Evolutionary conservation across 2,329 filamentous ascomycete species (phyloP), one percentile per base, ranked within the genome.

Genomic region (Penicillium sp.): DNA sequence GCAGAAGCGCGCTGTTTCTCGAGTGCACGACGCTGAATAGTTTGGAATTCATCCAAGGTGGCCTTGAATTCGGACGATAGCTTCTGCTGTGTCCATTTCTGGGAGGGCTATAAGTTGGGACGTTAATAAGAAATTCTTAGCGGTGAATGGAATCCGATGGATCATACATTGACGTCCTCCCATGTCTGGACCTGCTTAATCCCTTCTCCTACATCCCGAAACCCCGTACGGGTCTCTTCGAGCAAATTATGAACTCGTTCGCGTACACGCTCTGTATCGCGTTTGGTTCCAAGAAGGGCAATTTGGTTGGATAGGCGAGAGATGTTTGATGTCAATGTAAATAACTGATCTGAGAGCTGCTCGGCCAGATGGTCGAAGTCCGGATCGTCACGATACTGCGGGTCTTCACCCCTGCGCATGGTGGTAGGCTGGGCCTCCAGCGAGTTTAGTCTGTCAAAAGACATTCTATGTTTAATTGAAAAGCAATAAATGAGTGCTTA

Each of bases 71-170:
- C 93, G 70, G 91, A 90, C 61, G 91, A 93, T 35, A 99, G 84
- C 75, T 97, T 97, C 67, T 93, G 90, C 70, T 97, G 93, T 23
- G 92, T 94, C 80, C 96, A 97, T 77, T 93, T 96, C 81, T 99
- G 94, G 54, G 91, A 90, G 60, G 93, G 91, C 91, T 96, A 59
- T 43, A 48, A 23, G 31, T 4, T 25, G 35, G 6, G 42, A 23
- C 7, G 47, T 61, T 44, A 57, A 57, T 68, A 62, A 66, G 57
- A 29, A 21, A 39, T 45, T 19, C 2, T 8, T 3, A 1, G 8
- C 4, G 29, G 31, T 4, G 39, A 4, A 19, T 38, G 35, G 6
- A 42, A 49, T 23, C 53, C 52, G 23, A 49, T 29, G 25, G 53
- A 51, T 68, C 84, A 65, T 82, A 92, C 89, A 72, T 88, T 90